Evolutionary conservation across 805 yeast species (phyloP), one percentile per base, ranked within the genome.

Genomic region (Debaryomyces prosopidis): DNA sequence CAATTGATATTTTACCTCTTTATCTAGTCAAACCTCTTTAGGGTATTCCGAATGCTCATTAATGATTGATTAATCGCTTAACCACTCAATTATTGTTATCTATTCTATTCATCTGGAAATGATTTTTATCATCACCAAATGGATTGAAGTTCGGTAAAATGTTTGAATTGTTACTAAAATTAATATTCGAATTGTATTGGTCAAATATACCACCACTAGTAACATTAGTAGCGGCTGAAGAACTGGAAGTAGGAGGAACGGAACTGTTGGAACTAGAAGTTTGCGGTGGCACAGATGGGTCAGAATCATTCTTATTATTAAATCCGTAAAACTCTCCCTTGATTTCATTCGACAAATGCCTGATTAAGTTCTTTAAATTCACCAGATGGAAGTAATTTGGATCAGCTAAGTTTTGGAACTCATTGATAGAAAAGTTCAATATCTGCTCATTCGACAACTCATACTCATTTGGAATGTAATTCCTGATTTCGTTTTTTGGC

Each of bases 321-420:
- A 72, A 72, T 5, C 77, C 77, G 48, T 72, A 73, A 50, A 73
- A 73, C 40, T 63, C 53, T 2, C 76, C 77, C 31, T 63, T 50
- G 10, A 68, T 53, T 46, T 80, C 83, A 36, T 58, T 60, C 37
- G 65, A 60, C 48, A 79, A 70, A 62, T 73, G 65, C 7, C 68
- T 66, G 31, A 80, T 63, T 50, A 80, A 68, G 55, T 76, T 78
- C 39, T 61, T 55, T 50, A 80, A 71, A 45, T 79, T 77, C 35
- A 69, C 68, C 55, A 75, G 74, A 51, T 80, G 85, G 68, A 80
- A 80, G 54, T 74, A 76, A 45, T 70, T 73, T 11, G 82, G 79
- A 18, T 56, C 54, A 3, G 67, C 49, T 40, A 79, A 61, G 36
- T 63, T 66, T 14, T 60, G 64, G 45, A 79, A 66, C 45, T 75